phyloP scores from a whole-genome alignment of 108 stramenopile genomes.

The Chaetoceros muelleri region DNA sequence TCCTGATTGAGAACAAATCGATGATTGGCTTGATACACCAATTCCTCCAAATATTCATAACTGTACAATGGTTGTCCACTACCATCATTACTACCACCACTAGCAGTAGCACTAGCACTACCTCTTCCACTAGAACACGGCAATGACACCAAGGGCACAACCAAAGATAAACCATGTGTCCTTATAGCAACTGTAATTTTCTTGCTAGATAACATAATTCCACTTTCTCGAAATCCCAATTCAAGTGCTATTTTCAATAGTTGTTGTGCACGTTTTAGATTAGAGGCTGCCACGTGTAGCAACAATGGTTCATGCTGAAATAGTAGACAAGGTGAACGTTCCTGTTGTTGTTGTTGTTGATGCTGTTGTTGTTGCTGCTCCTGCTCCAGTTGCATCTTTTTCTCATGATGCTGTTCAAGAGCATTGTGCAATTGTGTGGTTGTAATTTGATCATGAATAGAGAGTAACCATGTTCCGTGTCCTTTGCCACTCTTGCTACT shows the following conservation, averaged over 20 bases:
- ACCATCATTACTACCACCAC: not conserved
- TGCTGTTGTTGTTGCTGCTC: conserved; percentile 3
- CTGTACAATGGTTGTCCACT: conserved; percentile 5
- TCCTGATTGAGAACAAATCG: conserved; percentile 42
- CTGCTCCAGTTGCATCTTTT: not conserved
- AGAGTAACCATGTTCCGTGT: conserved; percentile 57
- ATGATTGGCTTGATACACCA: conserved; percentile 50
- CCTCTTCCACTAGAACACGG: conserved; percentile 4
- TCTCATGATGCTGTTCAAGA: not conserved
- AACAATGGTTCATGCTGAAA: conserved; percentile 75
- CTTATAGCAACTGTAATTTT: conserved; percentile 60
- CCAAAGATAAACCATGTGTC: conserved; percentile 39
- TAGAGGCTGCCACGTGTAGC: conserved; percentile 65
- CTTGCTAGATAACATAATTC: conserved; percentile 48
- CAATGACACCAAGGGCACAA: conserved; percentile 27
- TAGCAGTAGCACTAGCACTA: conserved; percentile 6
- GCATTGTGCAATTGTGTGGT: conserved; percentile 3
- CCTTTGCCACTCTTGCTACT: conserved; percentile 54
- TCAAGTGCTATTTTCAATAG: conserved; percentile 44
- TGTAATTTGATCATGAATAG: conserved; percentile 44
- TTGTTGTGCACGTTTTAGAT: conserved; percentile 32
- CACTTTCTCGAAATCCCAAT: conserved; percentile 77
- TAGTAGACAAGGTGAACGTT: conserved; percentile 16
- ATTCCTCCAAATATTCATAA: conserved; percentile 31
- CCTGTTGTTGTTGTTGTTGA: not conserved